Conservation (phyloP, 1,284 basidiomycete species). For the Naganishia liquefaciens region DNA sequence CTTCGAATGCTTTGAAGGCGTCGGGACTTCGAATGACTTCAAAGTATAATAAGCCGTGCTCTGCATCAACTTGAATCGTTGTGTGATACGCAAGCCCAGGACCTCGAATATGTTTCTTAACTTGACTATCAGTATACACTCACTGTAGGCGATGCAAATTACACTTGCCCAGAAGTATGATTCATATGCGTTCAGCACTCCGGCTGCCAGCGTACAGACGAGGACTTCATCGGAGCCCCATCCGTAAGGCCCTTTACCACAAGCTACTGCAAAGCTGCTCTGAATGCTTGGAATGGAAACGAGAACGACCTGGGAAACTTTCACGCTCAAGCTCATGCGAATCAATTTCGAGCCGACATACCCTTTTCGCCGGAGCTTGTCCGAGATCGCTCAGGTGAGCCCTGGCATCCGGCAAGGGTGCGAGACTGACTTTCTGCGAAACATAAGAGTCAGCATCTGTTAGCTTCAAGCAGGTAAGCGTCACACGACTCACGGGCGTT, state of each 20-base stretch:
- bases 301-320: constrained; percentile 67
- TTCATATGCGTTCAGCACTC: constrained; percentile 90
- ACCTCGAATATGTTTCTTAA: constrained; percentile 74
- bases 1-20: constrained; percentile 76
- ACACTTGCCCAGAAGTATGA: constrained; percentile 82
- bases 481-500: constrained; percentile 72
- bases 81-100: constrained; percentile 93
- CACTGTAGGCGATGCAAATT: neutral
- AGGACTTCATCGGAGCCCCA: constrained; percentile 83
- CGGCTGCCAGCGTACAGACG: constrained; percentile 77
- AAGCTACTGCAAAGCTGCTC: constrained; percentile 82
- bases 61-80: constrained; percentile 72
- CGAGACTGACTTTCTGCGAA: constrained; percentile 51
- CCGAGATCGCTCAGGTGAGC: constrained; percentile 77
- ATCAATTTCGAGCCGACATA: too few relatives aligned
- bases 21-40: constrained; percentile 85
- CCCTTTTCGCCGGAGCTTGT: constrained; percentile 69
- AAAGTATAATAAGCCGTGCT: constrained; percentile 80
- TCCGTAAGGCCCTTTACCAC: constrained; percentile 72
- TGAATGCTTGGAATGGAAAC: constrained; percentile 92
- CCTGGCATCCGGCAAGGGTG: constrained; percentile 67
- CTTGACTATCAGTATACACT: neutral
- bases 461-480: too few relatives aligned
- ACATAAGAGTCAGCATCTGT: constrained; percentile 41
- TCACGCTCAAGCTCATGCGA: neutral